Base-by-base conservation (phyloP, 2,329 filamentous ascomycete genomes). In the Amauroascus verrucosus region DNA sequence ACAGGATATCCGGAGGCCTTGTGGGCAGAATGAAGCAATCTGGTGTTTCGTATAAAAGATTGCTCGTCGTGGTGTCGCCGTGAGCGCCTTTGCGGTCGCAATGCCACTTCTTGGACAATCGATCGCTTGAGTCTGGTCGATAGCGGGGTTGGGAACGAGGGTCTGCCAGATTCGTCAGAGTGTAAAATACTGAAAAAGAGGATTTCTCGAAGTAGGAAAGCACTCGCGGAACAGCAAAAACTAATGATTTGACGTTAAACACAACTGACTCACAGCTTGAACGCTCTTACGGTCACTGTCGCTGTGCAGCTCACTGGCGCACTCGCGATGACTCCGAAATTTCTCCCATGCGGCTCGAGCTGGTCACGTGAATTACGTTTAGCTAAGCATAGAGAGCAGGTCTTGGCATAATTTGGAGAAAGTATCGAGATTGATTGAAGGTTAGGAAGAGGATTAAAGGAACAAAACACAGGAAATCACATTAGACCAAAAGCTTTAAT, bases 101-200 rank as follows among this genome's bases (percentile, higher is more conserved):
- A 45, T 30, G 41, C 20, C 40, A 16, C 40, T 35, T 47, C 44
- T 32, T 26, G n/a, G 18, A 11, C 18, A 14, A 30, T 28, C 16
- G 45, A 9, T 22, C n/a, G 22, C 28, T 50, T 50, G 48, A 50
- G 26, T 18, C 35, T 2, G 35, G 33, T 28, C 18, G 16, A 50
- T 41, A 35, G 48, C 48, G 48, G 48, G 48, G 48, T 50, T 40
- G 48, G 48, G 35, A 41, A 50, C 48, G 48, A 50, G 48, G 35
- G n/a, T 16, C 28, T 6, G n/a, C 24, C 11, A 4, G 28, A 3
- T 28, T 33, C 9, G 11, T 28, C 3, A 2, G 6, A 3, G 9
- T 7, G 16, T 30, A 2, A 28, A 30, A 30, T 5, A 30, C 26
- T 30, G 26, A 30, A 30, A 30, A 30, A 5, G 26, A 30, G 9